A percentile compares a stretch with the other conserved stretches of the same genome.
phyloP scores from a whole-genome alignment of 306 rosid species.

The Cyamopsis tetragonoloba region DNA sequence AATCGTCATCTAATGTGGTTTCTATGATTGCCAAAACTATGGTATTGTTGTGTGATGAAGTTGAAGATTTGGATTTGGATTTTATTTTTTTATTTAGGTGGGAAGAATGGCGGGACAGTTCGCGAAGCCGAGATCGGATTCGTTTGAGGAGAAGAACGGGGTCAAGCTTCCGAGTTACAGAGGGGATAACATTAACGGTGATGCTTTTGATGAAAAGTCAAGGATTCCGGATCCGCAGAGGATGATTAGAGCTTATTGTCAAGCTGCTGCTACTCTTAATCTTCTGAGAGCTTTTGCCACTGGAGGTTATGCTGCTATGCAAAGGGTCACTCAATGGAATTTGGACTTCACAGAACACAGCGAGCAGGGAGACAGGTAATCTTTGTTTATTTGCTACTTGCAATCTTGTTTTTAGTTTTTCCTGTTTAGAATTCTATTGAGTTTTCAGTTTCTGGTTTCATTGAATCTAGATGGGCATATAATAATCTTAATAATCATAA shows the following conservation, averaged over 20 bases:
- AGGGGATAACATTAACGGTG: constrained; percentile 95
- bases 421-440: not conserved
- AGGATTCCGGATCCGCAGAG: constrained; percentile 95
- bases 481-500: too few relatives aligned
- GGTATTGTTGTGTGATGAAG: not conserved
- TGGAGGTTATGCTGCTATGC: constrained; percentile 99
- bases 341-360: constrained; percentile 90
- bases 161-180: constrained; percentile 96
- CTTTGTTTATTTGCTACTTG: not conserved
- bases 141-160: constrained; percentile 88
- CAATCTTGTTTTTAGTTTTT: not conserved
- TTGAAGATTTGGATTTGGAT: not conserved
- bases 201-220: constrained; percentile 72
- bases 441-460: not conserved
- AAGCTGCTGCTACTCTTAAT: constrained; percentile 89
- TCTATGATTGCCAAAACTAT: too few relatives aligned
- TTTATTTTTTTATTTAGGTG: constrained; percentile 51
- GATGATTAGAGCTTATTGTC: constrained; percentile 93
- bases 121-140: constrained; percentile 93
- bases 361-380: constrained; percentile 93
- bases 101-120: constrained; percentile 99
- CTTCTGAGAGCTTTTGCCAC: constrained; percentile 93
- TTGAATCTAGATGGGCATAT: not conserved
- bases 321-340: constrained; percentile 95
- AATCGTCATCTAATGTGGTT: too few relatives aligned